Base-by-base conservation (phyloP, 2,329 filamentous ascomycete genomes). In the Chaetomium sp. region DNA sequence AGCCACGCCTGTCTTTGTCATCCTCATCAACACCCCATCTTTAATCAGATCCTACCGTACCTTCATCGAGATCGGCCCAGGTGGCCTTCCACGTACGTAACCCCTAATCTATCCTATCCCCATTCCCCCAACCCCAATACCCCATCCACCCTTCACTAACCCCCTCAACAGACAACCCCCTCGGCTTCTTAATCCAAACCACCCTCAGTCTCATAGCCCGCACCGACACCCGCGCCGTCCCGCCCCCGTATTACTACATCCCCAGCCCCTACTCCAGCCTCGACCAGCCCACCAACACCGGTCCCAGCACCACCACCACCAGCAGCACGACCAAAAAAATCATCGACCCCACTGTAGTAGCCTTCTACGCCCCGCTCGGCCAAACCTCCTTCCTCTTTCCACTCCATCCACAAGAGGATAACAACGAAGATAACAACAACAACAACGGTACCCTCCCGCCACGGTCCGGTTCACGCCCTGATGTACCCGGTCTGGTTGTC, bases 11-110 rank as follows among this genome's bases (percentile, higher is more conserved):
- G 12, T 33, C 19, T 3, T 34, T 37, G 10, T 34, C 34, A 11
- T 47, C 10, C 12, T 35, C n/a, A 12, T 53, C 37, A 4, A 5
- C 52, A n/a, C 49, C 54, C 34, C 53, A 44, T 7, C 49, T 56
- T 4, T 67, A 43, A 58, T 62, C 45, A 53, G 59, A 40, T 68
- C 66, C 63, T 78, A 78, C 65, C 65, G 60, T 4, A 67, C 65
- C 48, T 78, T 66, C 63, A 67, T 74, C 12, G 69, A 71, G 1
- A 69, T 78, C 36, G 75, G 75, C 11, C 69, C 67, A 3, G 74
- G 76, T 55, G 75, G 75, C 12, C 55, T 76, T 0, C 74, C 75
- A 0, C 67, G 19, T 27, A 27, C 19, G 19, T 27, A 27, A 27
- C 19, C 19, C 19, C 19, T 27, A 27, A 27, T 27, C 19, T 27